Percentiles rank a stretch among this genome's conserved stretches.
These are phyloP conservation scores for Botrytis porri DNA, from an alignment of 2,329 filamentous ascomycete species.

Conservation along the genomic window DNA sequence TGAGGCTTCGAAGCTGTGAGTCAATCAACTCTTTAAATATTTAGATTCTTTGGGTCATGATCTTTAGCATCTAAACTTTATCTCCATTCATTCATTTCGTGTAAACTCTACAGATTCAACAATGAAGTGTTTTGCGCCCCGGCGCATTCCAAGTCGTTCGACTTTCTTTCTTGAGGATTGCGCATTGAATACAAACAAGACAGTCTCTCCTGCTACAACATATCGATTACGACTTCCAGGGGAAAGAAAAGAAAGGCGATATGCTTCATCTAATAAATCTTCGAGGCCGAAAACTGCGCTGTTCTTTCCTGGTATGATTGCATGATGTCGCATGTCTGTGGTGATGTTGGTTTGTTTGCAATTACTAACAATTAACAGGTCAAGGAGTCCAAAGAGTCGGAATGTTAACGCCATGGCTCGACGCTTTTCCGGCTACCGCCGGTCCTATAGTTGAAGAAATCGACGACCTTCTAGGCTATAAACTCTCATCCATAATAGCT, in stretches of 20 bases:
- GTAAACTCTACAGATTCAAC: neutral
- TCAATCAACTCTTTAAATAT: neutral
- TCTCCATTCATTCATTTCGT: neutral
- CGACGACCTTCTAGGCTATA: slow-evolving; percentile 70
- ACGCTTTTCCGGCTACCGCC: slow-evolving; percentile 77
- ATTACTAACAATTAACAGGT: slow-evolving; percentile 47
- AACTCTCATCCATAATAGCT: slow-evolving; percentile 74
- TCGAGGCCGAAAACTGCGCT: slow-evolving; percentile 38
- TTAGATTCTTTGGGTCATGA: neutral
- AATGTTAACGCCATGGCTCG: slow-evolving; percentile 83
- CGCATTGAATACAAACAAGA: slow-evolving; percentile 2
- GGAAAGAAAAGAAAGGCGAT: neutral
- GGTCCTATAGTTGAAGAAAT: slow-evolving; percentile 80
- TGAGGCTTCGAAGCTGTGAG: neutral
- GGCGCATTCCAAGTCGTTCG: slow-evolving; percentile 21
- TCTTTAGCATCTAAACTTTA: neutral
- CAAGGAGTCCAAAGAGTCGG: slow-evolving; percentile 87
- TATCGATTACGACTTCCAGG: slow-evolving; percentile 5
- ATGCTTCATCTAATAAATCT: slow-evolving; percentile 1
- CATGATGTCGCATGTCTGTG: neutral
- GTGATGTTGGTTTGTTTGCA: neutral
- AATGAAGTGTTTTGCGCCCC: slow-evolving; percentile 33
- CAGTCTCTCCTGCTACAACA: neutral
- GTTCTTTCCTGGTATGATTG: slow-evolving; percentile 41
- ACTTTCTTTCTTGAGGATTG: slow-evolving; percentile 16